These are phyloP conservation scores for Agaricales sp. DNA, from an alignment of 1,284 basidiomycete species.

Conservation along the genomic window DNA sequence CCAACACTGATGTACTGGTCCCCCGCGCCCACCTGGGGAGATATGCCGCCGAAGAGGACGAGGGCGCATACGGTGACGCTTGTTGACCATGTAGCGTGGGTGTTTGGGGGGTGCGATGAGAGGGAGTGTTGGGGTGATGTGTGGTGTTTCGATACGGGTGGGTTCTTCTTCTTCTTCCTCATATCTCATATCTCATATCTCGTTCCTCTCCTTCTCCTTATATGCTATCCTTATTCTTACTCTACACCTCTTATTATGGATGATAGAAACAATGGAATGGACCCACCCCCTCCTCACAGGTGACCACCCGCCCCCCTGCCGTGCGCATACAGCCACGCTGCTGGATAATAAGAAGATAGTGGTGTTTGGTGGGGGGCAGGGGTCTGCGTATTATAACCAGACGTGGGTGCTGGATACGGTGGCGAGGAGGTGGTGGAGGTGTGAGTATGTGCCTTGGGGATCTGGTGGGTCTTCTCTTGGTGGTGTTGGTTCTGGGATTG, in stretches of 20 bases:
- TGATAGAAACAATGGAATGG: constrained; percentile 87
- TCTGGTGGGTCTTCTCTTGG: background rate
- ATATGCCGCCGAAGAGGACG: constrained; percentile 30
- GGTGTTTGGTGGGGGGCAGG: constrained; percentile 83
- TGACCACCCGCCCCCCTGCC: constrained; percentile 69
- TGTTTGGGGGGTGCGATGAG: constrained; percentile 86
- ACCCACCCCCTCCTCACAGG: constrained; percentile 65
- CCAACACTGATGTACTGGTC: constrained; percentile 81
- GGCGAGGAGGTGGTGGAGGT: constrained; percentile 56
- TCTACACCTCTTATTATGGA: background rate
- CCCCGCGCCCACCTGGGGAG: constrained; percentile 70
- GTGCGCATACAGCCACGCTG: constrained; percentile 83
- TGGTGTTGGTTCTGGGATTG: background rate
- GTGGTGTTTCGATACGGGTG: constrained; percentile 81
- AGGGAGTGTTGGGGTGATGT: constrained; percentile 69
- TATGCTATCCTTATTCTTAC: background rate
- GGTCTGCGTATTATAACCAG: constrained; percentile 52
- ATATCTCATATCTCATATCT: constrained; percentile 1
- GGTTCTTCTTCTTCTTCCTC: constrained; percentile 14
- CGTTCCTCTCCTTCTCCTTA: background rate
- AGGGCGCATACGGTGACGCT: constrained; percentile 81
- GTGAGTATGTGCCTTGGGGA: constrained; percentile 15
- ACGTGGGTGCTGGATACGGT: constrained; percentile 79
- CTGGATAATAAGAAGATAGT: constrained; percentile 68
- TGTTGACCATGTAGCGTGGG: constrained; percentile 75